Percentiles rank a stretch among this genome's conserved stretches.
These are phyloP conservation scores for Pichia sp. DNA, from an alignment of 1,139 yeast genomes.

Conservation along the genomic window DNA sequence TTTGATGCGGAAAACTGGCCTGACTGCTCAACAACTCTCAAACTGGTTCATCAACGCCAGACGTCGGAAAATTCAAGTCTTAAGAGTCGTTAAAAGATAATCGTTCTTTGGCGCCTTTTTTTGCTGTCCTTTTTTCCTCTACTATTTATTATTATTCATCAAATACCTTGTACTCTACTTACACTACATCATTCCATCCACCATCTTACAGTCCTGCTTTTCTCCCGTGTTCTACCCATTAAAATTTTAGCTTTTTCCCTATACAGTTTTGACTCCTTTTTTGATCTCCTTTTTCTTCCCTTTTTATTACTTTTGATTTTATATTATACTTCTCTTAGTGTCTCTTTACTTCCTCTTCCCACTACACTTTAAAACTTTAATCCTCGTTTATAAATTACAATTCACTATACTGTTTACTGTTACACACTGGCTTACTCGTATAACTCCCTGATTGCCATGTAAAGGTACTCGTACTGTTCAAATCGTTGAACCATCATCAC, in stretches of 20 bases:
- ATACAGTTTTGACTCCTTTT: too few species aligned
- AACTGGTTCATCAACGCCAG: conserved; percentile 98
- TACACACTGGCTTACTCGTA: too few species aligned
- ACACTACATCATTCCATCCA: too few species aligned
- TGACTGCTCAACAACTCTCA: conserved; percentile 86
- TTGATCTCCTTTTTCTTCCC: too few species aligned
- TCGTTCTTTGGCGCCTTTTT: neutral
- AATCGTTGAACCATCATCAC: conserved; percentile 34
- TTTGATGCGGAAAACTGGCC: conserved; percentile 77
- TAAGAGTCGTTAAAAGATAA: conserved; percentile 21
- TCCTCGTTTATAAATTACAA: too few species aligned
- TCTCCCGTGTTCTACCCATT: too few species aligned
- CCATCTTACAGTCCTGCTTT: too few species aligned
- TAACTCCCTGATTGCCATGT: conserved; percentile 21
- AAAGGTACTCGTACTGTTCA: conserved; percentile 31
- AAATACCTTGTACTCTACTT: neutral
- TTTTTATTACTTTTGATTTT: too few species aligned
- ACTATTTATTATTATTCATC: neutral
- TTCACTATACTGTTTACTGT: too few species aligned
- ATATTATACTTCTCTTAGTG: neutral
- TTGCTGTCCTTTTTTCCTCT: neutral
- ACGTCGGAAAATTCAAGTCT: conserved; percentile 63
- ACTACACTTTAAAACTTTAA: too few species aligned
- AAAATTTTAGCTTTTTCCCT: too few species aligned
- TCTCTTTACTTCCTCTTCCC: too few species aligned